Conservation (phyloP, 768 basidiomycete genomes). For the Boletus rubropictus region DNA sequence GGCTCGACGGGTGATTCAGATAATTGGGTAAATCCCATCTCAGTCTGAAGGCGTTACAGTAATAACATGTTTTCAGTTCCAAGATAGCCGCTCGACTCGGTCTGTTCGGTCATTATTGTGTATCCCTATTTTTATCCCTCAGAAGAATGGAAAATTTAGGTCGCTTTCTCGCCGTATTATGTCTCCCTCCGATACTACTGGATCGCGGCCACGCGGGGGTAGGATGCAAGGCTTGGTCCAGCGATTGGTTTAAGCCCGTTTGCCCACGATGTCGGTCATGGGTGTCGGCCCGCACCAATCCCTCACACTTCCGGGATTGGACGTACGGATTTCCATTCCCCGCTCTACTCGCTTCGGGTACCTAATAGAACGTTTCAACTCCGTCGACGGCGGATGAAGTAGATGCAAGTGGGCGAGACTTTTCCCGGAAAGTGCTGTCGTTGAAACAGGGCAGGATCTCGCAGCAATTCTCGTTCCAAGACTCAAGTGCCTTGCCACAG, state of each 20-base stretch:
- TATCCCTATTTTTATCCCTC: slow-evolving; percentile 2
- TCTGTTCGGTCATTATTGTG: background rate
- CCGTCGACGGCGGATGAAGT: slow-evolving; percentile 28
- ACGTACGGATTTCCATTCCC: slow-evolving; percentile 8
- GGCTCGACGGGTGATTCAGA: slow-evolving; percentile 6
- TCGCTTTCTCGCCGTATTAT: background rate
- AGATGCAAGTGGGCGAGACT: slow-evolving; percentile 9
- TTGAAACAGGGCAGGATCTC: background rate
- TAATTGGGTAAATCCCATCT: slow-evolving; percentile 3
- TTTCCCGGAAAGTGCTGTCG: background rate
- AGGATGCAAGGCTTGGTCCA: slow-evolving; percentile 1
- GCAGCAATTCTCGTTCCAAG: too few species aligned
- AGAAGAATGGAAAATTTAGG: background rate
- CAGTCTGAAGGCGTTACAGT: background rate
- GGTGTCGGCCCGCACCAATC: slow-evolving; percentile 1
- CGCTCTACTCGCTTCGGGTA: slow-evolving; percentile 15
- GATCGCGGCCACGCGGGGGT: background rate
- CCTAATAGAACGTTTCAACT: slow-evolving; percentile 6
- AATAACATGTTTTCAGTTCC: slow-evolving; percentile 3
- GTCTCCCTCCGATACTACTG: background rate
- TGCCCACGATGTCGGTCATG: slow-evolving; percentile 1
- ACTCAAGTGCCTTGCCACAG: too few species aligned
- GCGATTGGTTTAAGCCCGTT: background rate
- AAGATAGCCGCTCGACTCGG: background rate
- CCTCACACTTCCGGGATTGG: slow-evolving; percentile 4